Conservation (phyloP, 768 basidiomycete species). For the Lactifluus rugatus region DNA sequence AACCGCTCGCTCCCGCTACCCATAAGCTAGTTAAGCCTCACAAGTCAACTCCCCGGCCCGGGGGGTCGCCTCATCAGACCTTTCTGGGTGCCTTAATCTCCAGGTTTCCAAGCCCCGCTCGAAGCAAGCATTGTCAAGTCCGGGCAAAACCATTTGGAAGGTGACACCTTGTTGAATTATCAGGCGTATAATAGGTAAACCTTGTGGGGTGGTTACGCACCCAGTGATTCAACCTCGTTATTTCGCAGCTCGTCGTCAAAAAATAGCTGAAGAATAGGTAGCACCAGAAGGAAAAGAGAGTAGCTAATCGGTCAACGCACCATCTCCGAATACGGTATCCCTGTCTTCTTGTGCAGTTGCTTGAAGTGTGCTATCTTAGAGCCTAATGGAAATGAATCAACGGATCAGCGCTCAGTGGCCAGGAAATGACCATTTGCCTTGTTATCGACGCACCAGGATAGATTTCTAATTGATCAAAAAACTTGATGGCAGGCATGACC, state of each 20-base stretch:
- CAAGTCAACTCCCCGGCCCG: not conserved
- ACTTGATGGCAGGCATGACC: conserved; percentile 41
- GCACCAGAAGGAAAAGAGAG: not conserved
- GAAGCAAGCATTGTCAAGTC: conserved; percentile 51
- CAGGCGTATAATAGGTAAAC: not conserved
- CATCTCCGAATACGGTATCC: conserved; percentile 75
- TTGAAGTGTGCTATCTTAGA: conserved; percentile 50
- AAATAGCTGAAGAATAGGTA: not conserved
- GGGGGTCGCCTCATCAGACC: not conserved
- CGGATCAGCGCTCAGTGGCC: not conserved
- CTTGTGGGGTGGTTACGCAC: no score
- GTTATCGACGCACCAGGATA: conserved; percentile 45
- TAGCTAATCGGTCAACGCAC: conserved; percentile 27
- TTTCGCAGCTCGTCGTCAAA: conserved; percentile 11
- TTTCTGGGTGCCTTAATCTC: conserved; percentile 39
- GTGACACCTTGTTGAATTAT: conserved; percentile 51
- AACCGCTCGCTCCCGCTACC: no score
- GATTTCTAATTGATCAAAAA: conserved; percentile 66
- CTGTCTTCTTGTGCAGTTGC: conserved; percentile 48
- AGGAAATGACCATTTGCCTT: not conserved
- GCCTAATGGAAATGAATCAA: conserved; percentile 30
- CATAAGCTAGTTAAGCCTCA: not conserved
- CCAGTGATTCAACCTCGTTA: conserved; percentile 27
- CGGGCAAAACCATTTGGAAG: conserved; percentile 60
- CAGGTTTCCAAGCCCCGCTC: conserved; percentile 65